Percentiles rank a stretch among this genome's conserved stretches.
These are phyloP conservation scores for Pichia insulana DNA, from an alignment of 805 yeast genomes.

Conservation along the genomic window DNA sequence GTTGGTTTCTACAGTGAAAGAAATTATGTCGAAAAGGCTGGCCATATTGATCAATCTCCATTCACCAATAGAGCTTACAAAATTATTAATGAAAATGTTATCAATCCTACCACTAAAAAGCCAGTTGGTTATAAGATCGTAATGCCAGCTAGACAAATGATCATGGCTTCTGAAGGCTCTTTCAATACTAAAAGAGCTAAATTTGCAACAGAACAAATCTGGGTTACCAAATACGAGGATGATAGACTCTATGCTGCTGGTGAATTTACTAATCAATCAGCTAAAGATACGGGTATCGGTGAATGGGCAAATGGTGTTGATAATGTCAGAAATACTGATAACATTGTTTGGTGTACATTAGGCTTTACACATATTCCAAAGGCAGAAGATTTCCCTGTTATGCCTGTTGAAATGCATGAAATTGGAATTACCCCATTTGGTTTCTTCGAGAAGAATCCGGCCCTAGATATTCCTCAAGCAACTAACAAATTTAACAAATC, in stretches of 20 bases:
- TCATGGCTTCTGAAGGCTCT: slow-evolving; percentile 55
- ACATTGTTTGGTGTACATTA: slow-evolving; percentile 74
- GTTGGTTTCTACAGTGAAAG: slow-evolving; percentile 62
- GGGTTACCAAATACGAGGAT: slow-evolving; percentile 76
- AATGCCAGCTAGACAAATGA: slow-evolving; percentile 71
- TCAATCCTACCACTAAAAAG: slow-evolving; percentile 58
- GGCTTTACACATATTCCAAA: slow-evolving; percentile 79
- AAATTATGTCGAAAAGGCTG: slow-evolving; percentile 59
- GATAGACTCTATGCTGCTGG: slow-evolving; percentile 73
- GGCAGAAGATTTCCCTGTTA: slow-evolving; percentile 82
- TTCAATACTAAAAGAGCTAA: slow-evolving; percentile 63
- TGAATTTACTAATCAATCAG: slow-evolving; percentile 78
- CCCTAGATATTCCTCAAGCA: slow-evolving; percentile 68
- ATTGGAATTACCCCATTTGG: slow-evolving; percentile 62
- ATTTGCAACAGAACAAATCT: slow-evolving; percentile 68
- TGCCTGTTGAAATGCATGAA: slow-evolving; percentile 75
- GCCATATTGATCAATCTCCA: slow-evolving; percentile 65
- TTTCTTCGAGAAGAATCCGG: slow-evolving; percentile 72
- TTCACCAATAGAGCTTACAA: slow-evolving; percentile 67
- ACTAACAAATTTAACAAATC: slow-evolving; percentile 62
- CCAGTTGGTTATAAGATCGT: slow-evolving; percentile 72
- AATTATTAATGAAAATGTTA: slow-evolving; percentile 62
- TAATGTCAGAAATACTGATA: slow-evolving; percentile 61
- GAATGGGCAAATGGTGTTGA: slow-evolving; percentile 64
- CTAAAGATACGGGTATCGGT: slow-evolving; percentile 59